These are phyloP conservation scores for Trichophaea hybrida DNA, from an alignment of 2,329 filamentous ascomycete genomes.

Conservation along the genomic window DNA sequence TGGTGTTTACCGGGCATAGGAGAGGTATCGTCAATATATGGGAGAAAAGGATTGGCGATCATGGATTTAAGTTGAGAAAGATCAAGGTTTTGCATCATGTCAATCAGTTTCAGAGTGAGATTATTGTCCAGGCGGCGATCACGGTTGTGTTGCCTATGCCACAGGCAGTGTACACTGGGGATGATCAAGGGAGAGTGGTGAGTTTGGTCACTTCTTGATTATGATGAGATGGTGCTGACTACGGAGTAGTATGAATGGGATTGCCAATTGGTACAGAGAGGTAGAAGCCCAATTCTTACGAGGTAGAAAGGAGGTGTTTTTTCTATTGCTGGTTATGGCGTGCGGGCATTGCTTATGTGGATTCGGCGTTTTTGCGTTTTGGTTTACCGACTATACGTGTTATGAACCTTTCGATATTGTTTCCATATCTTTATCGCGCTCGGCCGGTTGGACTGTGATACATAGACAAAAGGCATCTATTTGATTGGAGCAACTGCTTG, in stretches of 20 bases:
- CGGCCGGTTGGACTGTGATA: too few species aligned
- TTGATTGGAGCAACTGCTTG: too few species aligned
- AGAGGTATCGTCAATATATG: conserved; percentile 72
- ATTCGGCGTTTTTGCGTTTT: too few species aligned
- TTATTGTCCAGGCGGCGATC: conserved; percentile 49
- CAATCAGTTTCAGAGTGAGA: conserved; percentile 48
- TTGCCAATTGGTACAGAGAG: conserved; percentile 22
- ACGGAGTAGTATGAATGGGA: conserved; percentile 46
- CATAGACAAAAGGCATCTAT: too few species aligned
- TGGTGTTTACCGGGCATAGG: conserved; percentile 80
- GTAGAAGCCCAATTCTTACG: neutral
- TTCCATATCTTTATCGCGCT: too few species aligned
- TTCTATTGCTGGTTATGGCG: neutral
- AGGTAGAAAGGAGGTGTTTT: neutral
- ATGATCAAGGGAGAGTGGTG: conserved; percentile 83
- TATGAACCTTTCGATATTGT: too few species aligned
- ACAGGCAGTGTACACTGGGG: conserved; percentile 76
- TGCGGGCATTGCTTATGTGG: neutral
- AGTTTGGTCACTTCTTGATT: conserved; percentile 32
- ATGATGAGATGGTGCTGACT: neutral
- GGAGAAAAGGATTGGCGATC: conserved; percentile 41
- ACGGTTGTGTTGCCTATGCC: conserved; percentile 76
- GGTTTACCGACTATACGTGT: too few species aligned
- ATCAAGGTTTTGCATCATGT: conserved; percentile 70
- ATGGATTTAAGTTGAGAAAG: conserved; percentile 63